Evolutionary conservation across 768 basidiomycete genomes (phyloP).

Genomic region (Mrakia blollopis): DNA sequence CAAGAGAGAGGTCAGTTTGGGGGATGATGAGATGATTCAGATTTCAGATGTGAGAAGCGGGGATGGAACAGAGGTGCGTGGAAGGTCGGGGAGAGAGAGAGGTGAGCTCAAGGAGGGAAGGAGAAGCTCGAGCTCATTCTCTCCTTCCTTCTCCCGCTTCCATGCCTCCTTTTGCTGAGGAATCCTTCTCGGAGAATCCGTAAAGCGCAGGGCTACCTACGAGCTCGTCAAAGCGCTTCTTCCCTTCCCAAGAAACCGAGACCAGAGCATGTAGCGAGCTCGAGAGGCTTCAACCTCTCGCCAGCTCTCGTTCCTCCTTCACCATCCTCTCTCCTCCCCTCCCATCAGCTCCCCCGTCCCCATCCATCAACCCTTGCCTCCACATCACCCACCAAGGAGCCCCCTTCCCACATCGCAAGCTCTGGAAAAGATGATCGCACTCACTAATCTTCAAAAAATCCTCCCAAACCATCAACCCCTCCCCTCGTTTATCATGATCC

Average conservation of each 20-base stretch:
- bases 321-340: background rate
- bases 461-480: slow-evolving; percentile 75
- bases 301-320: too few species aligned
- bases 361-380: background rate
- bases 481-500: slow-evolving; percentile 80
- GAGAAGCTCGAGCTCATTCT: background rate
- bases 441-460: slow-evolving; percentile 89
- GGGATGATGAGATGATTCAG: background rate
- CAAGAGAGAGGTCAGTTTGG: slow-evolving; percentile 1
- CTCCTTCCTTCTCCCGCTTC: background rate
- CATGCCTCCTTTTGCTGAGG: too few species aligned
- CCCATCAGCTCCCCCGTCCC: background rate
- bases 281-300: too few species aligned
- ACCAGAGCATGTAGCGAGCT: too few species aligned
- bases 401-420: slow-evolving; percentile 8
- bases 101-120: background rate
- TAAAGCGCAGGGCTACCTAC: too few species aligned
- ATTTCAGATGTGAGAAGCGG: background rate
- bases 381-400: background rate
- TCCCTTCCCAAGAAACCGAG: too few species aligned
- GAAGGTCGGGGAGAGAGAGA: too few species aligned
- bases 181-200: too few species aligned
- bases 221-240: too few species aligned
- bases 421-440: slow-evolving; percentile 41
- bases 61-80: too few species aligned